These are phyloP conservation scores for Lodderomyces orthopsilosis DNA, from an alignment of 1,139 yeast genomes.

Conservation along the genomic window DNA sequence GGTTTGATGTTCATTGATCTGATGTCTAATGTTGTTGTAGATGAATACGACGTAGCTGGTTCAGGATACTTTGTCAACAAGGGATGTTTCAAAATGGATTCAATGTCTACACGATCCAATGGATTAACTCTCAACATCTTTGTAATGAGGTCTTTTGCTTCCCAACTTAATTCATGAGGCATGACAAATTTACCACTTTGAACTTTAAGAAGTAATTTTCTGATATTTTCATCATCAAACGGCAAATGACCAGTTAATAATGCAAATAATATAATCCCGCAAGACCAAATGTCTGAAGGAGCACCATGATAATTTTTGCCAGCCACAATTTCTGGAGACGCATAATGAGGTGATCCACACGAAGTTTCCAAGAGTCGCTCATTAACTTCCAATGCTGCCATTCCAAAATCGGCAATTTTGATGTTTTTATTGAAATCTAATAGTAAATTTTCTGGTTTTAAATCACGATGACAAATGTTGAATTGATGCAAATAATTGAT, in stretches of 20 bases:
- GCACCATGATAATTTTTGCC: slow-evolving; percentile 95
- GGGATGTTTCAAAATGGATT: slow-evolving; percentile 74
- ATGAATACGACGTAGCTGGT: slow-evolving; percentile 17
- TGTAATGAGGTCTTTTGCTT: slow-evolving; percentile 83
- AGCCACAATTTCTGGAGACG: slow-evolving; percentile 95
- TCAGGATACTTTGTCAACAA: slow-evolving; percentile 70
- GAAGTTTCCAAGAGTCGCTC: slow-evolving; percentile 87
- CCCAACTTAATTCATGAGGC: slow-evolving; percentile 75
- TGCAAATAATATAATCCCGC: slow-evolving; percentile 94
- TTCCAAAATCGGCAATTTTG: slow-evolving; percentile 97
- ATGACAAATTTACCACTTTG: slow-evolving; percentile 84
- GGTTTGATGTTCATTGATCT: slow-evolving; percentile 42
- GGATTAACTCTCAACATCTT: slow-evolving; percentile 85
- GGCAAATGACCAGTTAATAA: slow-evolving; percentile 92
- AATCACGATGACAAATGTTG: slow-evolving; percentile 92
- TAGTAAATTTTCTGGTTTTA: slow-evolving; percentile 90
- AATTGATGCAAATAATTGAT: slow-evolving; percentile 91
- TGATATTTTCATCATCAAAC: slow-evolving; percentile 92
- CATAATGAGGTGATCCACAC: slow-evolving; percentile 98
- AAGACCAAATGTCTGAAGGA: slow-evolving; percentile 97
- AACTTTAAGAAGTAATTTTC: slow-evolving; percentile 81
- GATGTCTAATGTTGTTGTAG: slow-evolving; percentile 20
- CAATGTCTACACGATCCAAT: slow-evolving; percentile 67
- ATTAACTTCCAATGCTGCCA: slow-evolving; percentile 96
- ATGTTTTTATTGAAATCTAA: slow-evolving; percentile 84